Evolutionary conservation across 202 grass and related monocot species (phyloP).

Genomic region (Zoysia matrella): DNA sequence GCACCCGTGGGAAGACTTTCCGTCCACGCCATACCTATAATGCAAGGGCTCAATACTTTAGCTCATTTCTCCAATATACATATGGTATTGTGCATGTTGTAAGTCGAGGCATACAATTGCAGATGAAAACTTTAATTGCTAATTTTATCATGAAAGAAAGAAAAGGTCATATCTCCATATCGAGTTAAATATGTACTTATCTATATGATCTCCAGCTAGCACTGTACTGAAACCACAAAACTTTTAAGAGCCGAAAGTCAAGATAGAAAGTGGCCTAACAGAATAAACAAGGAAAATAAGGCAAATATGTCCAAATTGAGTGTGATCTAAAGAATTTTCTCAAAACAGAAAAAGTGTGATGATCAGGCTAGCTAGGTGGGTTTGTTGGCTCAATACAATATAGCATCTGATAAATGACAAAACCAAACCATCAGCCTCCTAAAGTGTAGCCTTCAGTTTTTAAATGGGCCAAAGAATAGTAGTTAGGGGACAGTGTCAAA

Average conservation of each 20-base stretch:
- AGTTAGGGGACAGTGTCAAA: conserved; percentile 26
- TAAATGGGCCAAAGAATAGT: conserved; percentile 27
- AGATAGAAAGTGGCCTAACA: conserved; percentile 3
- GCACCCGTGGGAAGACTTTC: too few relatives aligned
- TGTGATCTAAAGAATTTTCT: conserved; percentile 37
- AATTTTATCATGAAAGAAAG: neutral
- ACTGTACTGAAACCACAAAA: conserved; percentile 4
- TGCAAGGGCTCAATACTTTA: neutral
- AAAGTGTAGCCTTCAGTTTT: conserved; percentile 4
- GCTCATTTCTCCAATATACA: neutral
- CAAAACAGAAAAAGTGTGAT: conserved; percentile 12
- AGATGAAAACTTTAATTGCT: neutral
- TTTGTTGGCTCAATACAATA: conserved; percentile 22
- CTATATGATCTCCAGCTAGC: neutral
- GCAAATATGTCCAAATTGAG: conserved; percentile 8
- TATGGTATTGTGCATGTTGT: too few relatives aligned
- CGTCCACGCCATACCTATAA: neutral
- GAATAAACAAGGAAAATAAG: conserved; percentile 11
- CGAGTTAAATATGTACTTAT: too few relatives aligned
- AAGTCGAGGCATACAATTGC: neutral
- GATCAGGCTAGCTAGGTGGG: neutral
- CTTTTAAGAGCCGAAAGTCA: conserved; percentile 31
- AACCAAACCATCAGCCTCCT: neutral
- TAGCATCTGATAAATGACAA: neutral
- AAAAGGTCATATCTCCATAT: neutral